Percentiles rank a stretch among this genome's conserved stretches.
Conservation (phyloP, 106 monocot species). For the Platanthera zijinensis region DNA sequence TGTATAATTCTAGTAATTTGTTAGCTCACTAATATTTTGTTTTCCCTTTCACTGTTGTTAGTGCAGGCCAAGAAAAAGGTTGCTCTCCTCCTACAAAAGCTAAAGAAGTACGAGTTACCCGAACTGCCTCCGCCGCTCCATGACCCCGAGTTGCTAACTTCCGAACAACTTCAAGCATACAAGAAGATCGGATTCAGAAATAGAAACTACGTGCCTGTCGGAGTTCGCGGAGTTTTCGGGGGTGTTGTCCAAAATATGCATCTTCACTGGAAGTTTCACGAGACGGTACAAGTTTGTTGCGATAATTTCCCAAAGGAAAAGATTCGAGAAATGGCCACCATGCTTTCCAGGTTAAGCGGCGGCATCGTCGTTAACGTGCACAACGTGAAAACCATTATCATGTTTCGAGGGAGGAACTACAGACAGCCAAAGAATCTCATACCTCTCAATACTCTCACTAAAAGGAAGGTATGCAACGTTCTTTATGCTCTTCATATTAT, state of each 20-base stretch:
- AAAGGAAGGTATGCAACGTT: conserved; percentile 69
- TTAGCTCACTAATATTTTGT: neutral
- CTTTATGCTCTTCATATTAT: neutral
- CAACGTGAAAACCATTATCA: conserved; percentile 94
- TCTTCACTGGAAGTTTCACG: conserved; percentile 98
- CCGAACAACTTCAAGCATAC: conserved; percentile 94
- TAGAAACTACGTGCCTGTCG: conserved; percentile 91
- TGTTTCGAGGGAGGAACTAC: conserved; percentile 97
- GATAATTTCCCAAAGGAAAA: conserved; percentile 97
- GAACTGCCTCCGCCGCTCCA: conserved; percentile 84
- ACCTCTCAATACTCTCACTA: conserved; percentile 93
- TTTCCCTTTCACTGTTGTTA: conserved; percentile 6
- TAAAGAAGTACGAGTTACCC: conserved; percentile 98
- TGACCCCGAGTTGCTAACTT: conserved; percentile 87
- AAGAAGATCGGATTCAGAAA: conserved; percentile 95
- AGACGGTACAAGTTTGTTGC: conserved; percentile 96
- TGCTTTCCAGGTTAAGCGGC: conserved; percentile 94
- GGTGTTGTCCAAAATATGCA: conserved; percentile 99
- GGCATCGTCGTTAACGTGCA: conserved; percentile 94
- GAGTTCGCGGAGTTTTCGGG: conserved; percentile 95
- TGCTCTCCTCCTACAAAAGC: conserved; percentile 89
- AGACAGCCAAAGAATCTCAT: conserved; percentile 97
- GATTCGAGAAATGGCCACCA: conserved; percentile 96
- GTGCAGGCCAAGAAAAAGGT: conserved; percentile 98
- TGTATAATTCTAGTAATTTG: neutral